Evolutionary conservation across 176 grass and related monocot genomes (phyloP).

Genomic region (Puya raimondii): DNA sequence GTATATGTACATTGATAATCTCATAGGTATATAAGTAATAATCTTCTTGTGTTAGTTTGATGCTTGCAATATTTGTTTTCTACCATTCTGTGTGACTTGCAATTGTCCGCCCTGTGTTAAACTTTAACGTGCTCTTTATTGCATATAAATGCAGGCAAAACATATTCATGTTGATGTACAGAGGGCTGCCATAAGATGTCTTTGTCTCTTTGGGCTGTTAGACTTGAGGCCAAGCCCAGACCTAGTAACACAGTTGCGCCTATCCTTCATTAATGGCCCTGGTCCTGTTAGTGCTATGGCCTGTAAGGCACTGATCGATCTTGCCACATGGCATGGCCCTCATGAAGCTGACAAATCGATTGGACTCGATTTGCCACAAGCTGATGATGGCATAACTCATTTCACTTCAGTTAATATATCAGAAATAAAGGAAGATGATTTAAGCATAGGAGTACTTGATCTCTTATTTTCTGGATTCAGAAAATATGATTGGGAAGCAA

Average conservation of each 20-base stretch:
- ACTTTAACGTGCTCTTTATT: conserved; percentile 9
- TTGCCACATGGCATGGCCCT: conserved; percentile 74
- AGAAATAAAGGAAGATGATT: conserved; percentile 50
- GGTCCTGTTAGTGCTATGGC: conserved; percentile 71
- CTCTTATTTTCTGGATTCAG: conserved; percentile 66
- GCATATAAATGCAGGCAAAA: conserved; percentile 51
- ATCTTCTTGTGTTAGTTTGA: too few relatives aligned
- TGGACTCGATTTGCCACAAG: conserved; percentile 40
- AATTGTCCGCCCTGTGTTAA: not conserved
- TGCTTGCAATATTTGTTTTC: too few relatives aligned
- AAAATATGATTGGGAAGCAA: conserved; percentile 47
- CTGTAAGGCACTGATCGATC: conserved; percentile 76
- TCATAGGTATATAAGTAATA: too few relatives aligned
- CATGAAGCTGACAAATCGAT: conserved; percentile 58
- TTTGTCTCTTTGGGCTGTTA: conserved; percentile 72
- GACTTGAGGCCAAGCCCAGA: conserved; percentile 53
- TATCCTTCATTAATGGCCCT: conserved; percentile 70
- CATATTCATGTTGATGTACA: conserved; percentile 73
- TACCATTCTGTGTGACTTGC: too few relatives aligned
- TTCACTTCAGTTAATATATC: conserved; percentile 47
- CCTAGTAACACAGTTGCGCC: conserved; percentile 55
- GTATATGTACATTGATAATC: too few relatives aligned
- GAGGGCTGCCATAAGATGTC: conserved; percentile 62
- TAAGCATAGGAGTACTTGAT: conserved; percentile 56
- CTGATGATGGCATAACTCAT: conserved; percentile 29